Base-by-base conservation (phyloP, 106 monocot species). In the Dioscorea dumetorum region DNA sequence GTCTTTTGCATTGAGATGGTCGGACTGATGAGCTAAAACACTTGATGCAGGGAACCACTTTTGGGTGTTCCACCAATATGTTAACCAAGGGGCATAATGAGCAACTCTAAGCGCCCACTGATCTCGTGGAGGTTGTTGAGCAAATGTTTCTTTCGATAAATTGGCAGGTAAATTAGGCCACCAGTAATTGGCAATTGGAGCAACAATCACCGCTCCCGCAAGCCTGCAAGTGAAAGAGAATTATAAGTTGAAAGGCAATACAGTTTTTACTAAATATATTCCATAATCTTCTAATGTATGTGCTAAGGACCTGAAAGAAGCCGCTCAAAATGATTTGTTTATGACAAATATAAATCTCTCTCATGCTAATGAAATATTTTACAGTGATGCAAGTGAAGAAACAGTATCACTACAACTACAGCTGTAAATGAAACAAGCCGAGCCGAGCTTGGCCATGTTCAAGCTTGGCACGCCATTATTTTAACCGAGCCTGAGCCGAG, bases 11-110 rank as follows among this genome's bases (percentile, higher is more conserved):
- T 28, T 54, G 28, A 83, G 51, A 10, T 70, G 18, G 1, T 22
- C 66, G 0, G 67, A 66, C 17, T 67, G 33, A 9, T 70, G 74
- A 7, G 28, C 57, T 5, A 64, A 49, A 19, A 56, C 59, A 22
- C 58, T 4, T 14, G 57, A 57, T 11, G 63, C 21, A 54, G 62
- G 60, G 28, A 81, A 64, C 49, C 74, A 75, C 19, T 81, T 85
- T 50, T 82, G 82, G 12, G 67, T 79, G 62, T 75, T 72, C 86
- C 86, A 86, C 24, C 50, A 61, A 50, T 81, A 70, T 13, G 72
- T 22, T 16, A 86, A n/a, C 52, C 32, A 76, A 9, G 82, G 86
- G 17, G 60, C 24, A 73, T 82, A 31, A 50, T 76, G 79, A 4
- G 82, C 82, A 12, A 86, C 68, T 71, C 81, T 63, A 33, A 86